A percentile compares a stretch with the other conserved stretches of the same genome.
Conservation (phyloP, 441 rosid genomes). For the Mallotus japonicus region DNA sequence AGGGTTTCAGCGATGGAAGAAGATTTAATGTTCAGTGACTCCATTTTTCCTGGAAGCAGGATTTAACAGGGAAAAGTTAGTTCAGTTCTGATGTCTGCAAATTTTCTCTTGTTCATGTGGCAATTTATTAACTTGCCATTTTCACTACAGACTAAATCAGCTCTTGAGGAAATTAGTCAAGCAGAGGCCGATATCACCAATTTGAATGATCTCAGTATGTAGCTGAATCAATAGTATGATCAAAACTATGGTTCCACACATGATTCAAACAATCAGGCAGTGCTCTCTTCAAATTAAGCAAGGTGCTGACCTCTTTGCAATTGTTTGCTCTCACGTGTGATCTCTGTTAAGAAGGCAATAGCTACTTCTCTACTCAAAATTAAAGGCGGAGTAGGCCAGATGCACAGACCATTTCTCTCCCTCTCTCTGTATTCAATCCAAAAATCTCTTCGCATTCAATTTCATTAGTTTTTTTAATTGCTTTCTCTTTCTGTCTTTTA, state of each 20-base stretch:
- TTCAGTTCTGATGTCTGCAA: constrained; percentile 20
- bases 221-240: constrained; percentile 49
- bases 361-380: neutral
- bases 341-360: neutral
- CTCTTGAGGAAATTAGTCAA: constrained; percentile 59
- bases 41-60: constrained; percentile 47
- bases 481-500: too few relatives aligned
- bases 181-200: constrained; percentile 62
- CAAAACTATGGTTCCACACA: constrained; percentile 33
- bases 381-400: constrained; percentile 8
- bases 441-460: constrained; percentile 7
- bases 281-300: constrained; percentile 13
- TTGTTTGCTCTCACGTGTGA: constrained; percentile 8
- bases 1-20: too few relatives aligned
- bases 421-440: constrained; percentile 1
- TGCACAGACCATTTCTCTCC: neutral
- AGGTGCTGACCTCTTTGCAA: constrained; percentile 44
- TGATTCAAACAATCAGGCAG: constrained; percentile 28
- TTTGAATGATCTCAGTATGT: constrained; percentile 58
- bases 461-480: too few relatives aligned
- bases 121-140: constrained; percentile 29
- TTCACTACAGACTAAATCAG: constrained; percentile 54
- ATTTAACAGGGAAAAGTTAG: constrained; percentile 65
- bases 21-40: too few relatives aligned
- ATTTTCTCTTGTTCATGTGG: constrained; percentile 23